Percentiles rank a stretch among this genome's conserved stretches.
Conservation (phyloP, 2,329 filamentous ascomycete species). For the Boeremia lycopersici region DNA sequence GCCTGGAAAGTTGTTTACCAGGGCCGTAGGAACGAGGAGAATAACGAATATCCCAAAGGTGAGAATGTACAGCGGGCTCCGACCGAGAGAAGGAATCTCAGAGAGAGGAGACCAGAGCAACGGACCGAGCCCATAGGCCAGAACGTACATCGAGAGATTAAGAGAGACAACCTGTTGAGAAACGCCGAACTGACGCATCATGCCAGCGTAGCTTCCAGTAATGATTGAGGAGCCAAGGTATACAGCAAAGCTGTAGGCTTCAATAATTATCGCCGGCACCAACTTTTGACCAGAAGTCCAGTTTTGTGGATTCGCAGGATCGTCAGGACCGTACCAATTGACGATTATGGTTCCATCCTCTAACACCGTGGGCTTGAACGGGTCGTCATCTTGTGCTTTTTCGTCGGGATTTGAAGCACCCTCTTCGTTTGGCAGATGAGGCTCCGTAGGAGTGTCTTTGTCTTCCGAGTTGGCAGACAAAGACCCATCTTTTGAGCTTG, state of each 20-base stretch:
- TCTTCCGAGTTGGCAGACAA: slow-evolving; percentile 17
- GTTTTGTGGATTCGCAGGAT: slow-evolving; percentile 50
- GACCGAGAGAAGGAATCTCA: slow-evolving; percentile 70
- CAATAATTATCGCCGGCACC: slow-evolving; percentile 47
- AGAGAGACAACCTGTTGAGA: slow-evolving; percentile 59
- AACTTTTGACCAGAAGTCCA: slow-evolving; percentile 45
- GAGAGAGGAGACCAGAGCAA: slow-evolving; percentile 69
- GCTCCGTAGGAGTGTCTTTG: too few species aligned
- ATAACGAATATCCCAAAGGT: slow-evolving; percentile 73
- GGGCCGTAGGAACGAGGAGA: slow-evolving; percentile 67
- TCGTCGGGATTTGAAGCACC: slow-evolving; percentile 43
- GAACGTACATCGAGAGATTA: slow-evolving; percentile 66
- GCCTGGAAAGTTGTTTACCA: slow-evolving; percentile 67
- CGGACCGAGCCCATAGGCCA: slow-evolving; percentile 67
- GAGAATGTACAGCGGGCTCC: slow-evolving; percentile 70
- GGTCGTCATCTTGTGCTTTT: too few species aligned
- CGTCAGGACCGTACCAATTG: slow-evolving; percentile 53
- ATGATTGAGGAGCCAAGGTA: slow-evolving; percentile 62
- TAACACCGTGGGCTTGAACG: slow-evolving; percentile 43
- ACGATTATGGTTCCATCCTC: slow-evolving; percentile 49
- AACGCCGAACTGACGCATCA: slow-evolving; percentile 62
- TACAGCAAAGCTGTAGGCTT: slow-evolving; percentile 67
- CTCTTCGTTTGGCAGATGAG: too few species aligned
- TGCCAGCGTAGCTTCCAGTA: slow-evolving; percentile 50
- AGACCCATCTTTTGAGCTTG: slow-evolving; percentile 11